Evolutionary conservation across 2,329 filamentous ascomycete genomes (phyloP).

Genomic region (Lecanicillium sp.): DNA sequence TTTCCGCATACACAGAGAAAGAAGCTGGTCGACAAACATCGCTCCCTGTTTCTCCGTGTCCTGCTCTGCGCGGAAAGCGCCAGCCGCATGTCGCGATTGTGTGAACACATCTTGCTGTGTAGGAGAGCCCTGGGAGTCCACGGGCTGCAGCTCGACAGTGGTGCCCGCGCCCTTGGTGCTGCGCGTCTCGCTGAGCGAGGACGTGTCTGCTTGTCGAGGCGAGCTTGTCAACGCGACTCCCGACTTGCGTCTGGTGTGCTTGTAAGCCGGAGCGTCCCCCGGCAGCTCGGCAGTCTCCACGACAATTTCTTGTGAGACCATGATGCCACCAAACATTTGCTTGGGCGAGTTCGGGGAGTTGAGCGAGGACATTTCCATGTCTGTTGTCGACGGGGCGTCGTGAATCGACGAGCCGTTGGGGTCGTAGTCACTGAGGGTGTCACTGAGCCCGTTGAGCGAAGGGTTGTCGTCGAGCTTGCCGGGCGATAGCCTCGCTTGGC

Average conservation of each 20-base stretch:
- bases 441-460: slow-evolving; percentile 2
- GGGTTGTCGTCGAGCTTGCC: slow-evolving; percentile 14
- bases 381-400: background rate
- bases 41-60: background rate
- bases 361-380: slow-evolving; percentile 8
- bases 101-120: background rate
- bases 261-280: background rate
- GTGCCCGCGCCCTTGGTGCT: background rate
- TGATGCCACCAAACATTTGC: slow-evolving; percentile 47
- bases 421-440: slow-evolving; percentile 2
- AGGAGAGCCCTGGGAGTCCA: background rate
- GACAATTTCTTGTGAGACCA: slow-evolving; percentile 56
- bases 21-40: slow-evolving; percentile 19
- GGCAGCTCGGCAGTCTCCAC: slow-evolving; percentile 19
- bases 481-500: slow-evolving; percentile 18
- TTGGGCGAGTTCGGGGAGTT: slow-evolving; percentile 1
- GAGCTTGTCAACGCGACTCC: background rate
- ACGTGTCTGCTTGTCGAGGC: background rate
- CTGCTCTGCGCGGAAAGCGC: slow-evolving; percentile 11
- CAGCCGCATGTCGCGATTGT: slow-evolving; percentile 1
- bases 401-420: slow-evolving; percentile 7
- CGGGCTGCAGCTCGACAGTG: background rate
- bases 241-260: background rate
- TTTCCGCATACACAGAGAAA: slow-evolving; percentile 17
- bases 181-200: background rate